Evolutionary conservation across 805 yeast species (phyloP).

Genomic region (Pichia cabralensis): DNA sequence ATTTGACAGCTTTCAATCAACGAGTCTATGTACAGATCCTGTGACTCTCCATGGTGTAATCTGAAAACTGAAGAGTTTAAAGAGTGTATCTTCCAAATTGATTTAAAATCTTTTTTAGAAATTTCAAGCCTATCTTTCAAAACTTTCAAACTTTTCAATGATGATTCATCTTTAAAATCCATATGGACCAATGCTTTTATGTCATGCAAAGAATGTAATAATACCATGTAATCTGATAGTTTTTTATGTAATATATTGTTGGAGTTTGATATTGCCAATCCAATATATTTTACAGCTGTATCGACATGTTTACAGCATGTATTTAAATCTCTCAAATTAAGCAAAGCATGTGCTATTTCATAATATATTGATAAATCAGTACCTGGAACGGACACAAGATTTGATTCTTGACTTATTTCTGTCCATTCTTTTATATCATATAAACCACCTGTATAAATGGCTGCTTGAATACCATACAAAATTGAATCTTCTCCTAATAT

Average conservation of each 20-base stretch:
- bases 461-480: slow-evolving; percentile 62
- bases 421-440: slow-evolving; percentile 50
- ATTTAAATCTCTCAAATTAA: slow-evolving; percentile 30
- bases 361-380: slow-evolving; percentile 46
- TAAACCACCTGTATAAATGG: slow-evolving; percentile 54
- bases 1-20: slow-evolving; percentile 52
- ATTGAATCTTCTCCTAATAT: no score
- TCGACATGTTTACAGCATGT: slow-evolving; percentile 33
- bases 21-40: slow-evolving; percentile 34
- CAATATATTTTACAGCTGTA: slow-evolving; percentile 48
- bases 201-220: slow-evolving; percentile 55
- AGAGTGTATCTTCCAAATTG: slow-evolving; percentile 37
- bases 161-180: slow-evolving; percentile 10
- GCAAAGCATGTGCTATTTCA: slow-evolving; percentile 55
- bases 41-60: slow-evolving; percentile 19
- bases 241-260: slow-evolving; percentile 42
- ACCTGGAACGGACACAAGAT: slow-evolving; percentile 32
- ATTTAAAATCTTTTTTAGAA: slow-evolving; percentile 29
- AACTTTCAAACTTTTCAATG: slow-evolving; percentile 11
- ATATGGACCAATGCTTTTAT: slow-evolving; percentile 30
- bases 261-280: slow-evolving; percentile 43
- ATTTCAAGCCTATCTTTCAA: slow-evolving; percentile 20
- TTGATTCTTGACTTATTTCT: slow-evolving; percentile 32
- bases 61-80: slow-evolving; percentile 30
- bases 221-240: slow-evolving; percentile 36